Base-by-base conservation (phyloP, 1,284 basidiomycete species). In the Marasmius sp. region DNA sequence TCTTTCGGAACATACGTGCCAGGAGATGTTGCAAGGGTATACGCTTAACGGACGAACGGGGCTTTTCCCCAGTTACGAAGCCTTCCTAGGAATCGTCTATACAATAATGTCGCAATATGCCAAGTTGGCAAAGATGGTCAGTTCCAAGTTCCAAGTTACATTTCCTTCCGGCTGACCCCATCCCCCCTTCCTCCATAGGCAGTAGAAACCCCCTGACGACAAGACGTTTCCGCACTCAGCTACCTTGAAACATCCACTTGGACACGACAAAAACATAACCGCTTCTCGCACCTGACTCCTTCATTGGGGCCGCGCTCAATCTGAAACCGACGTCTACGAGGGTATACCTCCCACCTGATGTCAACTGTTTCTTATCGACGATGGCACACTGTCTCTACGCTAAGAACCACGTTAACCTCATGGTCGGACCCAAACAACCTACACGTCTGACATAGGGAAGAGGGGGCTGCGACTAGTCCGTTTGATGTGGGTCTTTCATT, bases 271-370 rank as follows among this genome's bases (percentile, higher is more conserved):
- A 88, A 90, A 64, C 89, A 89, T 68, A 89, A 89, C 61, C 87
- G 88, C 4, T 93, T 90, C 76, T 86, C 86, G 43, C 85, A 87
- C 70, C 88, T 91, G 73, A 87, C 0, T 87, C 89, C 2, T 91
- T 96, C 71, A 93, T 96, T 66, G 91, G 91, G 38, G 88, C 88
- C 1, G 83, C 96, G 38, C 84, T 95, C 62, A 86, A 88, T 67
- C 76, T 95, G 63, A 94, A 94, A 65, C 82, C 90, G 16, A 76
- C 79, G 50, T 80, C 89, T 54, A 90, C 90, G 0, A 85, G 94
- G 14, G 90, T 96, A 45, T 96, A 95, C 74, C 81, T 96, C 39
- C 93, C 94, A 0, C 91, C 93, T n/a, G 94, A 96, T 71, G 89
- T 90, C 39, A 95, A 96, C 74, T 91, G 90, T 68, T 88, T 90